Conservation (phyloP, 805 yeast genomes). For the Monosporozyma aerobia region DNA sequence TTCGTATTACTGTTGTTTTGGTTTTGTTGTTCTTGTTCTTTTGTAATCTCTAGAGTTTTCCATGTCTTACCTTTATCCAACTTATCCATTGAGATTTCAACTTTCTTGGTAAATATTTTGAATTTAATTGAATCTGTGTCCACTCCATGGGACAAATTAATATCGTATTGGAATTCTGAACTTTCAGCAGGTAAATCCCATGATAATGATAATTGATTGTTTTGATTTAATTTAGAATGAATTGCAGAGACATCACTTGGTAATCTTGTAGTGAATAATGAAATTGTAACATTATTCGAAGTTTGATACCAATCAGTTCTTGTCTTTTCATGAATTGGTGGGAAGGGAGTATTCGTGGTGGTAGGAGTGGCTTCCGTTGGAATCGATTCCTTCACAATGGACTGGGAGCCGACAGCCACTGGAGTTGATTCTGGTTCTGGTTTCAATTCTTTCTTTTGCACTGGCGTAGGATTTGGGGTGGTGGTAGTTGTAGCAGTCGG, state of each 20-base stretch:
- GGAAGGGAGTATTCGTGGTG: not conserved
- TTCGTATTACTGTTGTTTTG: conserved; percentile 15
- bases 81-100: conserved; percentile 61
- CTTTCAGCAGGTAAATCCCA: conserved; percentile 22
- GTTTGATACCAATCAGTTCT: conserved; percentile 73
- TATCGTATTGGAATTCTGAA: conserved; percentile 50
- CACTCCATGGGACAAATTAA: conserved; percentile 45
- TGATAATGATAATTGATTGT: conserved; percentile 22
- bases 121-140: conserved; percentile 36
- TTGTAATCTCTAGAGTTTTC: conserved; percentile 36
- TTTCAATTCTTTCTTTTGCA: not conserved
- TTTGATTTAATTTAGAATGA: conserved; percentile 35
- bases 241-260: conserved; percentile 34
- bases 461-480: not conserved
- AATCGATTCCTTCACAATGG: not conserved
- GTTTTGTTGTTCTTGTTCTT: not conserved
- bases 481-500: not conserved
- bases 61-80: conserved; percentile 35
- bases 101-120: conserved; percentile 57
- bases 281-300: conserved; percentile 44
- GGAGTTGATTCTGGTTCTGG: not conserved
- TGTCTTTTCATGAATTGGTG: conserved; percentile 15
- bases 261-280: conserved; percentile 62
- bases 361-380: not conserved
- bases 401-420: not conserved